A percentile compares a stretch with the other conserved stretches of the same genome.
Evolutionary conservation across 371 early-diverging fungal genomes (phyloP).

Genomic region (Syncephalastrum sp.): DNA sequence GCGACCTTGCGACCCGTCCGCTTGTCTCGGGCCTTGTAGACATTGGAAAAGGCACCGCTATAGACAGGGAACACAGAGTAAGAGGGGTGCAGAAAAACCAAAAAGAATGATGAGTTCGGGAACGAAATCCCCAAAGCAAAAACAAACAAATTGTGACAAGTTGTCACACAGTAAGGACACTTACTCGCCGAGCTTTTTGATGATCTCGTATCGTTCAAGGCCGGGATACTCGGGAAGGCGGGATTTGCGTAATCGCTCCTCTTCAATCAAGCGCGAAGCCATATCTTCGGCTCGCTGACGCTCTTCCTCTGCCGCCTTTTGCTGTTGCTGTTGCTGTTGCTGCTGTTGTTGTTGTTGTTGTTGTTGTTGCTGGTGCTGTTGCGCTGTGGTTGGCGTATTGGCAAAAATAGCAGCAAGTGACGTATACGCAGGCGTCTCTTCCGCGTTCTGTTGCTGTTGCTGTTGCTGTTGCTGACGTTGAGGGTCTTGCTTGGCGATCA

Average conservation of each 20-base stretch:
- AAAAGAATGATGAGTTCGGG: background rate
- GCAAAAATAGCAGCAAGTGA: background rate
- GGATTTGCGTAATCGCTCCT: slow-evolving; percentile 15
- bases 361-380: slow-evolving; percentile 5
- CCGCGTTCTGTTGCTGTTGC: no score
- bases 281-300: slow-evolving; percentile 8
- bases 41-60: slow-evolving; percentile 82
- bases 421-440: no score
- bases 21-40: slow-evolving; percentile 68
- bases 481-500: background rate
- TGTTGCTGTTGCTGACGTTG: no score
- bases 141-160: background rate
- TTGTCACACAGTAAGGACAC: slow-evolving; percentile 17
- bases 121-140: background rate
- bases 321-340: slow-evolving; percentile 1
- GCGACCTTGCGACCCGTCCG: slow-evolving; percentile 66
- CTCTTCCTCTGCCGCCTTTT: slow-evolving; percentile 7
- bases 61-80: slow-evolving; percentile 1
- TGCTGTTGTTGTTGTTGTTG: background rate
- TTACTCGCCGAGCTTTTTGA: slow-evolving; percentile 71
- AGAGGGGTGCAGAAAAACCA: background rate
- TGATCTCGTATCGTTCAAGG: slow-evolving; percentile 48
- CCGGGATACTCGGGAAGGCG: slow-evolving; percentile 51
- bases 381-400: background rate
- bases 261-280: slow-evolving; percentile 12